Base-by-base conservation (phyloP, 495 filamentous ascomycete species). In the Neurospora sublineolata region DNA sequence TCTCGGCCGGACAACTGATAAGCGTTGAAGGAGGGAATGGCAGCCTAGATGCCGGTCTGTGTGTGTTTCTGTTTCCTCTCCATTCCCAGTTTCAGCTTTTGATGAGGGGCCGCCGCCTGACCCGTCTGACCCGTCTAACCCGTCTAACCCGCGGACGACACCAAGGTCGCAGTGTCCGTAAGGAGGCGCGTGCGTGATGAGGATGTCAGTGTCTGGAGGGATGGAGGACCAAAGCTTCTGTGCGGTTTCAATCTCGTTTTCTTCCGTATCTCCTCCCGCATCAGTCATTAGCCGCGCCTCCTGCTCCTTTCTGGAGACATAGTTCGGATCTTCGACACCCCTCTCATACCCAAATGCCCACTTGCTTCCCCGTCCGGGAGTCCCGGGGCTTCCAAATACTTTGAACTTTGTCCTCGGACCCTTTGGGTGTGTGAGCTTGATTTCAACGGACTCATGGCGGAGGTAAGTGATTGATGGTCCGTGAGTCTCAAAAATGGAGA, bases 141-240 rank as follows among this genome's bases (percentile, higher is more conserved):
- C 46, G 12, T 60, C 52, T 60, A 1, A 30, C 27, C 52, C 52
- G 27, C 52, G 16, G 10, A 76, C 81, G 86, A 2, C 86, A 84
- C 36, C 88, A 78, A 76, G 52, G 30, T 98, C 95, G 37, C 90
- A 87, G 77, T 97, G 94, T 58, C 86, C 84, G 77, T 88, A 89
- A 4, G 90, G 84, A 33, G 91, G 91, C 4, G 91, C 92, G 77
- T 98, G 95, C 9, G 95, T 98, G 72, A 98, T 80, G 3, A 98
- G 82, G 73, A 98, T 88, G 76, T 97, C 93, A 0, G 87, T 89
- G 69, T 90, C 85, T 4, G 80, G 77, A 4, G 94, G 94, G 20
- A 98, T 84, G 39, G 75, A 75, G 18, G 79, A 75, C 87, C 87
- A 89, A 18, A 92, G 80, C 1, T 78, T 76, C 40, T 76, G 72